Base-by-base conservation (phyloP, 257 asterid species). In the Parsonsia alboflavescens region DNA sequence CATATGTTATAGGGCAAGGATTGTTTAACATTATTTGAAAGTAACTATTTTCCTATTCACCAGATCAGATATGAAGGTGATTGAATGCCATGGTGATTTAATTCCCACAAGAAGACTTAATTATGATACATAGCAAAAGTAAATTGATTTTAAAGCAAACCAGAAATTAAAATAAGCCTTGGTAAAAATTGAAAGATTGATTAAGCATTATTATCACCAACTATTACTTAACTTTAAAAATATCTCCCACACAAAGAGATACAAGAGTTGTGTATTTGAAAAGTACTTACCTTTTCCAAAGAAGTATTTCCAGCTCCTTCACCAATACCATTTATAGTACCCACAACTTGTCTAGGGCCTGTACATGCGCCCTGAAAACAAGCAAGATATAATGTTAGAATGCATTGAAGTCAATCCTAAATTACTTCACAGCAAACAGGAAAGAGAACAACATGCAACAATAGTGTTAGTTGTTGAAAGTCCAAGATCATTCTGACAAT, bases 281-380 rank as follows among this genome's bases (percentile, higher is more conserved):
- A 45, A 72, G 45, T 68, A 72, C 85, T 71, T 70, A 92, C 98
- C 96, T 94, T 97, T 89, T 94, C 98, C 45, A 94, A 71, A 41
- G 98, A 92, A 63, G 98, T 97, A 86, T 94, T 94, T 28, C 98
- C 98, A 77, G 98, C 98, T 82, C 98, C 87, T 85, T 94, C 98
- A 71, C 98, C 98, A 64, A 94, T 94, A 69, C 97, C 98, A 81
- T 94, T 94, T 81, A 94, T 88, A 79, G 98, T 94, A 76, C 90
- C 97, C 79, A 92, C 98, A 24, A 94, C 57, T 82, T 94, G 98
- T 84, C 98, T 89, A 72, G 98, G 97, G 75, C 98, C 98, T 75
- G 97, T 91, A 78, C 78, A 77, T 77, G 96, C 98, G 66, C 97
- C 98, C 98, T 93, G 84, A 71, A 70, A 59, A 30, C 48, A 68